These are phyloP conservation scores for Pleoardoris graminearum DNA, from an alignment of 2,329 filamentous ascomycete species.

Conservation along the genomic window DNA sequence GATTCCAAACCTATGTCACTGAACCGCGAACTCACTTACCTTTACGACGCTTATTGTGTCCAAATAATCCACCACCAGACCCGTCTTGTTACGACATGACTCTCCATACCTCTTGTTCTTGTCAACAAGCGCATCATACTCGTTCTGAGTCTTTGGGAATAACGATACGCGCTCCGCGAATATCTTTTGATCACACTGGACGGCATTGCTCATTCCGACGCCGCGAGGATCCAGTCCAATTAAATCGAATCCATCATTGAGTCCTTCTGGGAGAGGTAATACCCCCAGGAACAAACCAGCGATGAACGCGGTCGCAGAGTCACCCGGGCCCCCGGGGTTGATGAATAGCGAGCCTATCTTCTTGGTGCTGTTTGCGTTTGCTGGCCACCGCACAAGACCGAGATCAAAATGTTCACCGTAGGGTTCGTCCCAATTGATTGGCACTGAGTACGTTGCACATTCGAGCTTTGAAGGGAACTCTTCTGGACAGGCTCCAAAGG, in stretches of 20 bases:
- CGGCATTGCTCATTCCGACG: constrained; percentile 46
- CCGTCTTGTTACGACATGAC: constrained; percentile 47
- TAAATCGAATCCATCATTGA: constrained; percentile 46
- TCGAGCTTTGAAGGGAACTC: background rate
- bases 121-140: constrained; percentile 45
- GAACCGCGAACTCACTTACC: too few relatives aligned
- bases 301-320: constrained; percentile 28
- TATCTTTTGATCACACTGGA: constrained; percentile 45
- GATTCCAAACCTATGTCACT: too few relatives aligned
- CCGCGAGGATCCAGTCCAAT: constrained; percentile 51
- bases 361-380: constrained; percentile 19
- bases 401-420: constrained; percentile 26
- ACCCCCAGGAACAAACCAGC: constrained; percentile 10
- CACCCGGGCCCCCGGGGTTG: constrained; percentile 49
- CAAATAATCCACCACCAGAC: constrained; percentile 46
- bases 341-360: constrained; percentile 45
- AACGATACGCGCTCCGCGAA: constrained; percentile 45
- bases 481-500: background rate
- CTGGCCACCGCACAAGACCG: constrained; percentile 24
- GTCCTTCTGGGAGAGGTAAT: background rate
- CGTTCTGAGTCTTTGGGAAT: constrained; percentile 44
- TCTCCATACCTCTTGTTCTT: constrained; percentile 46
- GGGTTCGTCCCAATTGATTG: constrained; percentile 34
- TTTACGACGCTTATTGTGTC: constrained; percentile 41
- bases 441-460: constrained; percentile 18